Evolutionary conservation across 2,329 filamentous ascomycete species (phyloP), one percentile per base, ranked within the genome.

Genomic region (Volutella citrinella): DNA sequence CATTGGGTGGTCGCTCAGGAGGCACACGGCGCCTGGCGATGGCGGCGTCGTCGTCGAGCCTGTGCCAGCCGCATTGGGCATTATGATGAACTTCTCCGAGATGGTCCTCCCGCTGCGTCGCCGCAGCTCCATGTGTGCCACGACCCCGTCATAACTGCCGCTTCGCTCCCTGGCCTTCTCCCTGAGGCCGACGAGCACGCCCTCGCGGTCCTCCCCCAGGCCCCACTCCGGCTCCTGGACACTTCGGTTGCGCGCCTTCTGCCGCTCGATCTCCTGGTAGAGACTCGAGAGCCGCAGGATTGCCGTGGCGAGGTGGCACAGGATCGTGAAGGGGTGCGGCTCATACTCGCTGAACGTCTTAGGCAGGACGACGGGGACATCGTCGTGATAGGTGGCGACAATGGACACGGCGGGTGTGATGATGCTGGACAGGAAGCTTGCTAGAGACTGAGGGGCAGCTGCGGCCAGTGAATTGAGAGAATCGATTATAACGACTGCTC

Each of bases 261-360:
- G 88, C 22, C 76, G 73, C 19, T 81, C 80, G 6, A 93, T 71
- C 26, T 86, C 76, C 48, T 96, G 88, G 7, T 78, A 67, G 23
- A 96, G 73, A 11, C 80, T 85, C 23, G 83, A 80, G 1, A 86
- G 70, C 5, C 77, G 80, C 39, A 97, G 72, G 33, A 97, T 76
- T 5, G 88, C 83, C 5, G 93, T 98, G n/a, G 90, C 87, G 38
- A 96, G 80, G 61, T 94, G 94, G 27, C 74, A 77, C 15, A 97
- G 70, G 1, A 89, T 67, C 2, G 80, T 80, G 10, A 94, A 70
- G 0, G 88, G 80, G 18, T 78, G 66, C 1, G 89, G 87, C 13
- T 76, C 66, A 61, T 87, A 81, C 52, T 76, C 70, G 46, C 60
- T 65, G 32, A 58, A 61, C 7, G 58, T 55, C 21, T 37, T 61